Evolutionary conservation across 2,329 filamentous ascomycete species (phyloP), one percentile per base, ranked within the genome.

Genomic region (Neospermospora avenae): DNA sequence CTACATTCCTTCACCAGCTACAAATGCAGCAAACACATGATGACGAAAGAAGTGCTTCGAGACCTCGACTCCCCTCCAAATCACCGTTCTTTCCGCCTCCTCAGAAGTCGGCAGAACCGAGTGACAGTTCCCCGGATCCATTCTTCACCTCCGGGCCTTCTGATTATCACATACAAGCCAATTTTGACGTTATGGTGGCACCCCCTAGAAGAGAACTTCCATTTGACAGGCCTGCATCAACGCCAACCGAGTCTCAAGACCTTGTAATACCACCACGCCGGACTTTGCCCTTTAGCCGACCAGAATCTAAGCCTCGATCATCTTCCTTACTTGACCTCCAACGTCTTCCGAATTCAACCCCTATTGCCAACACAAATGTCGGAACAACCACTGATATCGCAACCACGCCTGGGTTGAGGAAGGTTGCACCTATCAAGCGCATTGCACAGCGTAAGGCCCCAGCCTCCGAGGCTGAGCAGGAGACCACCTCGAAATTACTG

Each of bases 241-340:
- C 58, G 28, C 60, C 61, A 44, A 28, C 55, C 5, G 41, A 61
- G 25, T 22, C 46, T 22, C 34, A 42, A 13, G 60, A 62, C 28
- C 42, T 44, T 25, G 22, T 37, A 1, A 55, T 64, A 49, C 68
- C 70, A 16, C 68, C 70, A 24, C 68, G 55, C 57, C 63, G 67
- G 48, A 58, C 64, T 45, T 58, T 71, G n/a, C 70, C 71, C 3
- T 72, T 72, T 25, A 58, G 60, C 4, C 67, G 58, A 18, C 42
- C 58, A 14, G 62, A 48, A 53, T 41, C 35, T 20, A 54, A 45
- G 18, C 14, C 22, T 28, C 22, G 45, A 25, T 37, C 51, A 35
- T 48, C 63, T 31, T 60, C 64, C 20, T 31, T 59, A 39, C 37
- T 45, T 20, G 56, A 62, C 24, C 54, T 69, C 41, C 60, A 67